Conservation (phyloP, 768 basidiomycete species). For the Suillus paluster region DNA sequence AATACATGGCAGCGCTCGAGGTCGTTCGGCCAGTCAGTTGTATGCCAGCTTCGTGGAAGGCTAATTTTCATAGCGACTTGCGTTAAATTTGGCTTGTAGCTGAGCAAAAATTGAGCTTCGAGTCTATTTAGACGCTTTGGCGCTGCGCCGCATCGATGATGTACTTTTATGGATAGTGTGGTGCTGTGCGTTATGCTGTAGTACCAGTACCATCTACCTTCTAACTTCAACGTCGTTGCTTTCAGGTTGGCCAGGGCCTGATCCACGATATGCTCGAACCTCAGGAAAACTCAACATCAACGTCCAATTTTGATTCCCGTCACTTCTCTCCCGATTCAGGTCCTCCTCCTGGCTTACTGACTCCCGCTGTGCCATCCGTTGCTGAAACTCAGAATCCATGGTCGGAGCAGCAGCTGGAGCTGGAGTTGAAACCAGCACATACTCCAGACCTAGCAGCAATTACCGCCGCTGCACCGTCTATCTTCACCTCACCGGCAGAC, state of each 20-base stretch:
- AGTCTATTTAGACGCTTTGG: too few relatives aligned
- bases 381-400: conserved; percentile 21
- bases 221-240: not conserved
- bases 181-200: not conserved
- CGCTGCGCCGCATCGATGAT: not conserved
- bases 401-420: conserved; percentile 20
- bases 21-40: not conserved
- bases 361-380: not conserved
- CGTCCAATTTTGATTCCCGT: conserved; percentile 2
- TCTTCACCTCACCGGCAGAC: conserved; percentile 26
- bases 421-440: conserved; percentile 16
- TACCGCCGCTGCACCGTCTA: conserved; percentile 45
- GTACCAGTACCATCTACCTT: not conserved
- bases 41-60: not conserved
- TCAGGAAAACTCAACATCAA: not conserved
- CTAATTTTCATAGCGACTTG: not conserved
- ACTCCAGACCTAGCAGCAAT: conserved; percentile 50
- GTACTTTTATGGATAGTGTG: conserved; percentile 2
- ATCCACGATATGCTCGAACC: not conserved
- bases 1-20: not conserved
- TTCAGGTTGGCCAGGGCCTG: not conserved
- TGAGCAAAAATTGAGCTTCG: not conserved
- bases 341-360: conserved; percentile 1
- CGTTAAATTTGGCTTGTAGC: not conserved
- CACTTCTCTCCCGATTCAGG: conserved; percentile 2